A percentile compares a stretch with the other conserved stretches of the same genome.
These are phyloP conservation scores for Clavispora fructus DNA, from an alignment of 805 yeast genomes.

Conservation along the genomic window DNA sequence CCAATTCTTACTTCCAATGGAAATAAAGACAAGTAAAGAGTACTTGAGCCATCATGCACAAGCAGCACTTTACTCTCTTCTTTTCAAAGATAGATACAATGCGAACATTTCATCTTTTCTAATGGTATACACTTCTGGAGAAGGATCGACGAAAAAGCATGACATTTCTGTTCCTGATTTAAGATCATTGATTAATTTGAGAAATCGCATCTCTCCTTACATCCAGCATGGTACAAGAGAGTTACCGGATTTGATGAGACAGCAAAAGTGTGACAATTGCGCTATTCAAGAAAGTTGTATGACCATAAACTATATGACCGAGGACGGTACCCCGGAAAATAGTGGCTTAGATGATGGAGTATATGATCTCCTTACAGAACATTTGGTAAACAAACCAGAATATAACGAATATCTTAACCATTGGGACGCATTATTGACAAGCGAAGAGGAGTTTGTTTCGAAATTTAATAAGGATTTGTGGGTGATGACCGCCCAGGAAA, in stretches of 20 bases:
- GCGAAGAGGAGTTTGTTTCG: constrained; percentile 61
- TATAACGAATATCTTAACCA: constrained; percentile 56
- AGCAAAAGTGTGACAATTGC: constrained; percentile 59
- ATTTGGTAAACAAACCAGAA: constrained; percentile 31
- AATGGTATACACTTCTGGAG: constrained; percentile 64
- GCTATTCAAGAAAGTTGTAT: constrained; percentile 54
- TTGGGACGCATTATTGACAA: constrained; percentile 70
- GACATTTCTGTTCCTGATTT: constrained; percentile 53
- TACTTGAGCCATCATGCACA: constrained; percentile 77
- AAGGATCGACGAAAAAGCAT: constrained; percentile 49
- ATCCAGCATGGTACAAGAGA: constrained; percentile 45
- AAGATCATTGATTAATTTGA: constrained; percentile 59
- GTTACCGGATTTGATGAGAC: constrained; percentile 50
- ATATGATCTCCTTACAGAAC: constrained; percentile 47
- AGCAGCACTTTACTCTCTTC: constrained; percentile 71
- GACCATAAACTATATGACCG: constrained; percentile 56
- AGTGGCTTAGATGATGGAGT: constrained; percentile 48
- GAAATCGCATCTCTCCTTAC: constrained; percentile 64
- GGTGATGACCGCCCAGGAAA: constrained; percentile 51
- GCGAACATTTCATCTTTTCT: constrained; percentile 60
- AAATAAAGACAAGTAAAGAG: constrained; percentile 79
- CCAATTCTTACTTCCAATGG: constrained; percentile 70
- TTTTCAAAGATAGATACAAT: constrained; percentile 76
- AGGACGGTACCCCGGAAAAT: constrained; percentile 49
- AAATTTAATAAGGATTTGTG: constrained; percentile 60